These are phyloP conservation scores for Brassica cretica DNA, from an alignment of 345 rosid species.

Conservation along the genomic window DNA sequence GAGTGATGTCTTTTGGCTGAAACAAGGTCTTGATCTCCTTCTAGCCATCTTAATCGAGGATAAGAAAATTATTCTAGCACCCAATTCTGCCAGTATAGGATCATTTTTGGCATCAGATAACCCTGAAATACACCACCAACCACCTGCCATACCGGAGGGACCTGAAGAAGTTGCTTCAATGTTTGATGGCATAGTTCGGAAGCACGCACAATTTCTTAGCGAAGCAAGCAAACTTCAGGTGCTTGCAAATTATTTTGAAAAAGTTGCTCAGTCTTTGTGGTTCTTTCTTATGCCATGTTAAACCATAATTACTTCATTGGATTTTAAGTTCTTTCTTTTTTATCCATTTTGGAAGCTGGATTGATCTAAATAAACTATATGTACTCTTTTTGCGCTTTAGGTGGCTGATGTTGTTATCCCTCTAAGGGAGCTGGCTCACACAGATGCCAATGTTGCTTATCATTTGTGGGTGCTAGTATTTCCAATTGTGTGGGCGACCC, in stretches of 20 bases:
- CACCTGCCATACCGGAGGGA: slow-evolving; percentile 56
- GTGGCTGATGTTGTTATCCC: slow-evolving; percentile 91
- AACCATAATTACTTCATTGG: neutral
- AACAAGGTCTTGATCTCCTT: slow-evolving; percentile 98
- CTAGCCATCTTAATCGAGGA: slow-evolving; percentile 84
- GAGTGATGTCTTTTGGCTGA: slow-evolving; percentile 98
- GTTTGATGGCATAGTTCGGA: slow-evolving; percentile 74
- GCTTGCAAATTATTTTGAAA: slow-evolving; percentile 13
- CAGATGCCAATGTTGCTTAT: slow-evolving; percentile 92
- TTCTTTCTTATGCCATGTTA: slow-evolving; percentile 20
- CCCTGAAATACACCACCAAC: slow-evolving; percentile 58
- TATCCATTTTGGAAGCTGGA: slow-evolving; percentile 5
- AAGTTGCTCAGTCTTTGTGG: slow-evolving; percentile 5
- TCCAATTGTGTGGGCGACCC: slow-evolving; percentile 96
- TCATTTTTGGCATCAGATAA: slow-evolving; percentile 64
- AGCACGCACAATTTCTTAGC: slow-evolving; percentile 86
- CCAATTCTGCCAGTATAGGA: slow-evolving; percentile 87
- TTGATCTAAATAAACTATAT: slow-evolving; percentile 44
- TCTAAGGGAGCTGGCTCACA: slow-evolving; percentile 91
- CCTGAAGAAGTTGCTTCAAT: slow-evolving; percentile 71
- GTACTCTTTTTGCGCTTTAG: slow-evolving; percentile 54
- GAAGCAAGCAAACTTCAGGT: slow-evolving; percentile 94
- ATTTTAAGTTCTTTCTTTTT: neutral
- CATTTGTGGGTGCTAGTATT: slow-evolving; percentile 98
- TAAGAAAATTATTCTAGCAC: slow-evolving; percentile 87